Evolutionary conservation across 2,329 filamentous ascomycete species (phyloP).

Genomic region (Sclerotinia subarctica): DNA sequence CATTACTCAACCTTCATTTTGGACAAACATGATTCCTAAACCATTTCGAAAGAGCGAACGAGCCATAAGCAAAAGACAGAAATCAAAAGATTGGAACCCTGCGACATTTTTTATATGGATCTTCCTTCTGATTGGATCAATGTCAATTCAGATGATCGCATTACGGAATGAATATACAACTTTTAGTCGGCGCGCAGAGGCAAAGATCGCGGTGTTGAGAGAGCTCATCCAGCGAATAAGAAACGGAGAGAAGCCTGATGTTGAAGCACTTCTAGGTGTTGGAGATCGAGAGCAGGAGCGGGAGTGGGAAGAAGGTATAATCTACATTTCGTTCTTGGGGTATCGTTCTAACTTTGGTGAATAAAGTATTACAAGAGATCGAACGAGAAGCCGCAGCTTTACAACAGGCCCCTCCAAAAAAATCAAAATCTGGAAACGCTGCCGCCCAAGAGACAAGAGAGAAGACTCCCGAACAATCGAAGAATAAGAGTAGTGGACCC

Average conservation of each 20-base stretch:
- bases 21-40: conserved; percentile 68
- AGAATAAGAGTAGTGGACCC: conserved; percentile 31
- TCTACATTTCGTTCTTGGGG: conserved; percentile 10
- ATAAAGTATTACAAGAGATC: conserved; percentile 61
- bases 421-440: conserved; percentile 27
- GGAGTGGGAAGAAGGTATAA: conserved; percentile 82
- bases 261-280: conserved; percentile 76
- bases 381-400: conserved; percentile 58
- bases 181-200: conserved; percentile 72
- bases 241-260: conserved; percentile 75
- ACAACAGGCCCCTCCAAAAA: conserved; percentile 32
- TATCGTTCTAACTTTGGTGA: not conserved
- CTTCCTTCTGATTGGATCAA: conserved; percentile 85
- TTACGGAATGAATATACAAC: conserved; percentile 71
- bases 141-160: conserved; percentile 88
- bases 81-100: conserved; percentile 70
- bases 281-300: conserved; percentile 71
- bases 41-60: conserved; percentile 51
- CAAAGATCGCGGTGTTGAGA: conserved; percentile 70
- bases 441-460: conserved; percentile 9
- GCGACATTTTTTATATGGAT: conserved; percentile 80
- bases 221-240: conserved; percentile 73
- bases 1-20: conserved; percentile 48
- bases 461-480: conserved; percentile 20
- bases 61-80: conserved; percentile 41